Evolutionary conservation across 345 rosid genomes (phyloP).

Genomic region (Salix exigua): DNA sequence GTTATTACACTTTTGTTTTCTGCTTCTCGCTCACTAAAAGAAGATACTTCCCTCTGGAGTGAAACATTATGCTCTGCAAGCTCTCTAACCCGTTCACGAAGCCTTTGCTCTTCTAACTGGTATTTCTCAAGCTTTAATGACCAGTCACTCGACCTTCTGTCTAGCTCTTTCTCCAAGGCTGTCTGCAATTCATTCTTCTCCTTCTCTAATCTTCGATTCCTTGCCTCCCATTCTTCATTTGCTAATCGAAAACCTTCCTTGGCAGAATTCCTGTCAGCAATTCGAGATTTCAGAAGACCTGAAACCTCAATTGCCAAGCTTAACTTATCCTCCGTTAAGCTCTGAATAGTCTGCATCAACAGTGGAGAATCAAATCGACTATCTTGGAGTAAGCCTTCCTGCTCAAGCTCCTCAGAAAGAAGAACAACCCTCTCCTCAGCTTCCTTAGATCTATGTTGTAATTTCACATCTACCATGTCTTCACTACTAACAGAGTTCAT

Average conservation of each 20-base stretch:
- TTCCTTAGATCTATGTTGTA: conserved; percentile 57
- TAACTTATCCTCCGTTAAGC: conserved; percentile 59
- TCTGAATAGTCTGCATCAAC: conserved; percentile 53
- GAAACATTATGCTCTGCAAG: conserved; percentile 95
- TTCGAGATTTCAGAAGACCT: conserved; percentile 54
- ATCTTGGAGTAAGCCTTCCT: conserved; percentile 50
- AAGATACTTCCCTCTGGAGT: conserved; percentile 77
- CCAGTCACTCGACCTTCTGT: conserved; percentile 96
- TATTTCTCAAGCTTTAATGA: conserved; percentile 75
- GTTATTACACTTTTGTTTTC: conserved; percentile 56
- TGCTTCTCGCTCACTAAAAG: conserved; percentile 61
- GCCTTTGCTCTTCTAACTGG: conserved; percentile 81
- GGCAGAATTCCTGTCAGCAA: conserved; percentile 59
- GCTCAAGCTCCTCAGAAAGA: conserved; percentile 67
- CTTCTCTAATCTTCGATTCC: conserved; percentile 54
- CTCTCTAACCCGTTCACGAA: conserved; percentile 90
- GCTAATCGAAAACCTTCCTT: conserved; percentile 55
- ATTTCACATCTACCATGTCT: conserved; percentile 49
- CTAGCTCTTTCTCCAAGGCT: conserved; percentile 88
- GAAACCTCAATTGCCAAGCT: conserved; percentile 72
- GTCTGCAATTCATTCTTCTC: conserved; percentile 77
- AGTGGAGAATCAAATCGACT: conserved; percentile 58
- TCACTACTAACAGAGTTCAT: conserved; percentile 34
- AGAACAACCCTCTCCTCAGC: conserved; percentile 64
- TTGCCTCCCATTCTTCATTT: conserved; percentile 57